Evolutionary conservation across 768 basidiomycete genomes (phyloP).

Genomic region (Chalciporus chontae): DNA sequence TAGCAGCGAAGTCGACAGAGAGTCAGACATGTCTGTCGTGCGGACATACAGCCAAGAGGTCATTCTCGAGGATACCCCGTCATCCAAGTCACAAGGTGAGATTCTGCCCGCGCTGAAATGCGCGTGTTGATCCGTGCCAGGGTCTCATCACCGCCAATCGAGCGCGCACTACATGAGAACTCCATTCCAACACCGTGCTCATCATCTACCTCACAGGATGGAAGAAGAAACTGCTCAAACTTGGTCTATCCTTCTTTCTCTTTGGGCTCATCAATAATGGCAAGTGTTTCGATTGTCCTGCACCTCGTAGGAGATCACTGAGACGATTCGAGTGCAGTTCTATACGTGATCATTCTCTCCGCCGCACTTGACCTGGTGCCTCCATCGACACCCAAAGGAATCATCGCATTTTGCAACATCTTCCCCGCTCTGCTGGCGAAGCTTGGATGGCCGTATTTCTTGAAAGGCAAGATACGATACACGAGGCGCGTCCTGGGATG

Average conservation of each 20-base stretch:
- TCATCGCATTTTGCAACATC: constrained; percentile 95
- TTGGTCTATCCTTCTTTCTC: constrained; percentile 74
- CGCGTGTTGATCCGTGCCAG: constrained; percentile 29
- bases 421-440: constrained; percentile 84
- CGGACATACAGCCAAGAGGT: constrained; percentile 11
- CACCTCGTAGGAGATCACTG: neutral
- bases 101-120: constrained; percentile 1
- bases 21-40: constrained; percentile 10
- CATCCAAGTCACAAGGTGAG: constrained; percentile 22
- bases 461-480: constrained; percentile 86
- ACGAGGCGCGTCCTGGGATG: constrained; percentile 70
- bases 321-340: constrained; percentile 43
- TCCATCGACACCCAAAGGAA: constrained; percentile 87
- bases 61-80: constrained; percentile 8
- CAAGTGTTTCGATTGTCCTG: constrained; percentile 23
- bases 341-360: constrained; percentile 95
- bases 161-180: constrained; percentile 7
- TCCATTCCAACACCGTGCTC: constrained; percentile 15
- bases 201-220: constrained; percentile 15
- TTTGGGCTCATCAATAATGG: constrained; percentile 95
- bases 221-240: constrained; percentile 31
- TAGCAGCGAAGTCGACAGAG: neutral
- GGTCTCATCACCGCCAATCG: constrained; percentile 8
- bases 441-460: constrained; percentile 87
- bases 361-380: constrained; percentile 95